Percentiles rank a stretch among this genome's conserved stretches.
phyloP scores from a whole-genome alignment of 2,329 filamentous ascomycete species.

The Trichoderma afroharzianum region DNA sequence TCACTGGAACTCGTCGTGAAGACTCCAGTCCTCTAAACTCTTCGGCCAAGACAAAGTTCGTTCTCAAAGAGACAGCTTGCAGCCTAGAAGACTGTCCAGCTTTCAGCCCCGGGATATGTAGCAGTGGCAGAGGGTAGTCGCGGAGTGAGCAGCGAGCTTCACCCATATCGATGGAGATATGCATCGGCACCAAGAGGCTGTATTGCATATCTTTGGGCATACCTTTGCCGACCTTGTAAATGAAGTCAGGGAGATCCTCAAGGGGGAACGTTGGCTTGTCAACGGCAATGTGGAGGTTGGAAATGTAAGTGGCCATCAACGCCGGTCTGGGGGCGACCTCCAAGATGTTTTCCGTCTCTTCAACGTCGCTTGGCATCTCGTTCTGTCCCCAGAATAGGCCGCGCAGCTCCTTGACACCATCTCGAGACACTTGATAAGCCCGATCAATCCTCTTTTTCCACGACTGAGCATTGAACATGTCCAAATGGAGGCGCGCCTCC shows the following conservation, averaged over 20 bases:
- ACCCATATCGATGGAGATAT: conserved; percentile 82
- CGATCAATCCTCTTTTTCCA: conserved; percentile 91
- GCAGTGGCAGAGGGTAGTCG: conserved; percentile 87
- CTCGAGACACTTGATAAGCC: conserved; percentile 64
- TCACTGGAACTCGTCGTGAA: conserved; percentile 73
- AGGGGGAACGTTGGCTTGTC: conserved; percentile 93
- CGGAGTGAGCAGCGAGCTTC: conserved; percentile 82
- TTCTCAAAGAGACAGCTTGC: conserved; percentile 77
- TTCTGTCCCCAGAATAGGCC: conserved; percentile 78
- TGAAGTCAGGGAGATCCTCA: conserved; percentile 74
- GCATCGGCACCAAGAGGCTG: conserved; percentile 83
- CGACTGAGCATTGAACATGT: conserved; percentile 78
- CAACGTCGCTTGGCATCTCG: conserved; percentile 73
- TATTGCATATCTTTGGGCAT: conserved; percentile 93
- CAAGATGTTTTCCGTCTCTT: conserved; percentile 80
- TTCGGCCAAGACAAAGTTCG: conserved; percentile 94
- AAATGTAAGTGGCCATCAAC: conserved; percentile 75
- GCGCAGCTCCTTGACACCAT: conserved; percentile 74
- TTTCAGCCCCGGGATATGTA: conserved; percentile 84
- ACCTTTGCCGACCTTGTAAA: conserved; percentile 90
- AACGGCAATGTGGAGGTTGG: conserved; percentile 77
- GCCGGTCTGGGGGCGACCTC: conserved; percentile 81
- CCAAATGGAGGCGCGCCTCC: conserved; percentile 71
- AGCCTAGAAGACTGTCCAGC: conserved; percentile 73
- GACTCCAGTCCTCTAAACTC: conserved; percentile 82